Evolutionary conservation across 139 green algal genomes (phyloP), one percentile per base, ranked within the genome.

Genomic region (Micractinium sp.): DNA sequence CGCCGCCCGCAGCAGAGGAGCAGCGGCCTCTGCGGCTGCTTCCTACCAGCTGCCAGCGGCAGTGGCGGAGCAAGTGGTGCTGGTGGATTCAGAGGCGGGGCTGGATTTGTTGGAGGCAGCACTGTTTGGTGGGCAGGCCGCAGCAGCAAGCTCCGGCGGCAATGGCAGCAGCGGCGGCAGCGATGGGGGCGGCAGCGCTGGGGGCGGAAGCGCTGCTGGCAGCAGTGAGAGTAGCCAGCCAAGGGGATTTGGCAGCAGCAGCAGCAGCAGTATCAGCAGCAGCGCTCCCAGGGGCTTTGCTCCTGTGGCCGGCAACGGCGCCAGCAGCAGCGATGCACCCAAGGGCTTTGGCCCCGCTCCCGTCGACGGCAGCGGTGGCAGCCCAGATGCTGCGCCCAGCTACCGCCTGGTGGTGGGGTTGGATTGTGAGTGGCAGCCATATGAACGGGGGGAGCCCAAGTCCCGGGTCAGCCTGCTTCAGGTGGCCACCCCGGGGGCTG

Each of bases 361-460:
- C 76, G 31, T 9, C 5, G 47, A 56, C 47, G 47, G 73, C 73
- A 38, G 73, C 73, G 33, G 15, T 5, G 22, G 63, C 63, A 16
- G 63, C 63, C 63, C 63, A 71, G 63, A 25, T 29, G 63, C 63
- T 31, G 63, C 20, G 7, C 63, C 63, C 63, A 27, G 20, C 63
- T 81, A 81, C 38, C 85, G 60, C 31, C 16, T 73, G 23, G 66
- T 81, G 29, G 39, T 92, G 5, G 89, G 87, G 7, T 36, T 93
- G 27, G 90, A 93, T 76, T 85, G 78, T 66, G 90, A 93, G 61
- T 93, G 90, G 90, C 79, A 71, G 53, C 90, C 90, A 2, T 76
- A 81, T 63, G 22, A 76, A 0, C 56, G 77, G 5, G 82, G 60
- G 25, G 38, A 86, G 41, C 39, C 33, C 22, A 47, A 69, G 39